phyloP scores from a whole-genome alignment of 169 alveolate genomes.

The Amoebophrya sp. region DNA sequence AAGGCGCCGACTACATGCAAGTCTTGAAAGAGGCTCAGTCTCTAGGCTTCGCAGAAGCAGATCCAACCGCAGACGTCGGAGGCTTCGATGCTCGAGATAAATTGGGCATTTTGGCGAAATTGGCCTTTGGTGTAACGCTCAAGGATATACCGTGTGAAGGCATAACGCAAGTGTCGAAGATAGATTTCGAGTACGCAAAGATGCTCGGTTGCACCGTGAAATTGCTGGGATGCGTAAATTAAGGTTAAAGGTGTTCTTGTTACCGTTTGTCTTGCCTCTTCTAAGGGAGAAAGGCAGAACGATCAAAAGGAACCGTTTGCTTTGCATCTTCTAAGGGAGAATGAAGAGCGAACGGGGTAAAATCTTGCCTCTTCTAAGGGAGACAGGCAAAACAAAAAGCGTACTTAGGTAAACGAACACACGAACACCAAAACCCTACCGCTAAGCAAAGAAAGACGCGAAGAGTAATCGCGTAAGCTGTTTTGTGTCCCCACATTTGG shows the following conservation, averaged over 20 bases:
- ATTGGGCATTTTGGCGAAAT: conserved; percentile 35
- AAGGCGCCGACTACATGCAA: too few relatives aligned
- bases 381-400: neutral
- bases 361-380: too few relatives aligned
- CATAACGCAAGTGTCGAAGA: neutral
- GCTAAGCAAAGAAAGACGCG: too few relatives aligned
- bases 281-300: too few relatives aligned
- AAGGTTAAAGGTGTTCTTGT: too few relatives aligned
- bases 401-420: too few relatives aligned
- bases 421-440: too few relatives aligned
- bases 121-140: conserved; percentile 37
- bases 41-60: conserved; percentile 41
- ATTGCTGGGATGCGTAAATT: neutral
- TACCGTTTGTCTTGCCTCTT: too few relatives aligned
- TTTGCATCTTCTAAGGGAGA: too few relatives aligned
- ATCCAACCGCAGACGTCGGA: conserved; percentile 43
- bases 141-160: neutral
- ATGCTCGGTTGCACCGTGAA: neutral
- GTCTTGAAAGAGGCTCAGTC: too few relatives aligned
- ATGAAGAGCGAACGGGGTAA: too few relatives aligned
- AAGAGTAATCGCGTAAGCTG: neutral
- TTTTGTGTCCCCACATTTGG: conserved; percentile 33
- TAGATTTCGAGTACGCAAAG: neutral
- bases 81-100: conserved; percentile 41
- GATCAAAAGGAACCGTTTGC: too few relatives aligned